These are phyloP conservation scores for Arachnopeziza araneosa DNA, from an alignment of 2,329 filamentous ascomycete species.

Conservation along the genomic window DNA sequence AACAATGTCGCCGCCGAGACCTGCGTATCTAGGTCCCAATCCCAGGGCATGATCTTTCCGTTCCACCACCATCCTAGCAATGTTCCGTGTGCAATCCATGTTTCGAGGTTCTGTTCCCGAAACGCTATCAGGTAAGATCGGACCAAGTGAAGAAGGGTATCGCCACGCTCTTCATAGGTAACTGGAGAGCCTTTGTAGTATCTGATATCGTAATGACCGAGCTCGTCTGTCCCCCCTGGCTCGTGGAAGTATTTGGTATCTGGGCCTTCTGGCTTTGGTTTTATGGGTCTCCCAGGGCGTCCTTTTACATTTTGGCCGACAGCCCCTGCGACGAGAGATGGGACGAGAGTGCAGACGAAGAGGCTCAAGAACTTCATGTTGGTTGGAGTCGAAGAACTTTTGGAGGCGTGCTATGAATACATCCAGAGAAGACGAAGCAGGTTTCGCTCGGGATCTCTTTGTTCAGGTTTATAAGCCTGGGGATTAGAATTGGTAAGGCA, in stretches of 20 bases:
- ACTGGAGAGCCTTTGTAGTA: slow-evolving; percentile 56
- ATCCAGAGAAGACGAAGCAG: neutral
- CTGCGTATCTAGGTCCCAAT: slow-evolving; percentile 80
- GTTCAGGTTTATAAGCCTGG: neutral
- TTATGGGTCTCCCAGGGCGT: neutral
- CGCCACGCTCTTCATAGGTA: slow-evolving; percentile 59
- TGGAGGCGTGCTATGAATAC: neutral
- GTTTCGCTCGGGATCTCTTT: neutral
- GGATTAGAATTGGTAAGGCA: neutral
- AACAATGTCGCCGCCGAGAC: slow-evolving; percentile 61
- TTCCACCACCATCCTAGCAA: slow-evolving; percentile 91
- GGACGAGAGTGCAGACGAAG: neutral
- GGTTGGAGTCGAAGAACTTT: neutral
- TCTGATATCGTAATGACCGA: slow-evolving; percentile 69
- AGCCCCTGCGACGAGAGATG: neutral
- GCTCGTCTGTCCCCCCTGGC: slow-evolving; percentile 51
- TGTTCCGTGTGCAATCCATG: slow-evolving; percentile 83
- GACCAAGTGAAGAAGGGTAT: slow-evolving; percentile 63
- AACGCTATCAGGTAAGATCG: slow-evolving; percentile 68
- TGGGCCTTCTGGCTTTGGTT: neutral
- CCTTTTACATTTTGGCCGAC: neutral
- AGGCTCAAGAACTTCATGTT: neutral
- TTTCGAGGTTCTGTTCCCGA: slow-evolving; percentile 60
- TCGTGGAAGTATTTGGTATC: slow-evolving; percentile 39
- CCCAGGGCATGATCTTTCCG: slow-evolving; percentile 70